phyloP scores from a whole-genome alignment of 352 stramenopile species.

The Phytopythium cucurbitacearum region DNA sequence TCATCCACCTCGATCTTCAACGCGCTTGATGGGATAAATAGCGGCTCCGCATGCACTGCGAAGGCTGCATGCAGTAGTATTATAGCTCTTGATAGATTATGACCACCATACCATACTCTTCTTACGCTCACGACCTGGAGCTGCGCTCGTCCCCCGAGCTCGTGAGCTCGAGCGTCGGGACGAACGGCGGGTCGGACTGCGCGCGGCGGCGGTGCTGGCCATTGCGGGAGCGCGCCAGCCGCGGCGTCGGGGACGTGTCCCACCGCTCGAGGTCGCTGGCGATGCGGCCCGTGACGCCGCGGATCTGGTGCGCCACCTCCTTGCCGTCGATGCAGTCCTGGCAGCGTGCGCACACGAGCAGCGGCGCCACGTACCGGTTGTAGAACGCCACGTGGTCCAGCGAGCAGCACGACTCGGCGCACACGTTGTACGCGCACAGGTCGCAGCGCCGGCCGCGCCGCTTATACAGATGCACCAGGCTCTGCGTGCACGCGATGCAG shows the following conservation, averaged over 20 bases:
- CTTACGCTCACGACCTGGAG: background rate
- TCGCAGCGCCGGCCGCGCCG: slow-evolving; percentile 29
- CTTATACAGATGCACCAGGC: slow-evolving; percentile 15
- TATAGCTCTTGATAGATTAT: too few species aligned
- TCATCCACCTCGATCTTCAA: too few species aligned
- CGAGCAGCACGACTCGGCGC: slow-evolving; percentile 25
- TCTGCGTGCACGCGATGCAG: slow-evolving; percentile 29
- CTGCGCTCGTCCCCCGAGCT: slow-evolving; percentile 25
- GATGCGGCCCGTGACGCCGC: background rate
- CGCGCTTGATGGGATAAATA: too few species aligned
- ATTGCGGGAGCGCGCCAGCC: too few species aligned
- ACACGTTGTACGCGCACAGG: slow-evolving; percentile 35
- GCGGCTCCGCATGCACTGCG: too few species aligned
- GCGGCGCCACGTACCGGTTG: slow-evolving; percentile 32
- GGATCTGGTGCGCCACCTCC: background rate
- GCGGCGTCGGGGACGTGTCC: too few species aligned
- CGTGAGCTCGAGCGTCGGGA: slow-evolving; percentile 16
- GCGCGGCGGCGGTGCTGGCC: background rate
- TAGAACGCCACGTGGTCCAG: slow-evolving; percentile 33
- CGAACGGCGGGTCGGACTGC: slow-evolving; percentile 2
- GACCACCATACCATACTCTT: too few species aligned
- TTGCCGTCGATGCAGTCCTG: slow-evolving; percentile 26
- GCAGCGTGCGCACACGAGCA: slow-evolving; percentile 28
- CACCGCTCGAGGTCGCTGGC: background rate
- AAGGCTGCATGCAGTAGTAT: too few species aligned